Base-by-base conservation (phyloP, 2,329 filamentous ascomycete species). In the Epichloe bromicola region DNA sequence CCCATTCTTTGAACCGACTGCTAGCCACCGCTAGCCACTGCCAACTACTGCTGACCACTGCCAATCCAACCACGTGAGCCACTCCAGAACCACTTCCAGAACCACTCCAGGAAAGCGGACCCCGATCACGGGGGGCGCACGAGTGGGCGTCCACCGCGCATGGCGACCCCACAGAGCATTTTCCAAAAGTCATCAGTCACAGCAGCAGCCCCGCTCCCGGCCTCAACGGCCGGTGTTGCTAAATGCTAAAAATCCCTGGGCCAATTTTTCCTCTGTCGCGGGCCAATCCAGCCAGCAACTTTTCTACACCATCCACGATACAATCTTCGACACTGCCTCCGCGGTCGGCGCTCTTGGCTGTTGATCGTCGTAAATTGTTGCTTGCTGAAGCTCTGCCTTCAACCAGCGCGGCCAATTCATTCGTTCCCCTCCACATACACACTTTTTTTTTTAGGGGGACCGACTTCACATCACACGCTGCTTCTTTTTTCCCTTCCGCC, bases 211-310 rank as follows among this genome's bases (percentile, higher is more conserved):
- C 49, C 38, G 37, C 43, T 46, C 42, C 42, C 49, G 43, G 43
- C 43, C 42, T 23, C 49, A 46, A 41, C 36, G 42, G 49, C 49
- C 43, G 49, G 37, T 42, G 49, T 38, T 14, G 5, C 15, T 38
- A 8, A 38, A 19, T 38, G 45, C 19, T 20, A 40, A 39, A 45
- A 39, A 26, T 43, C 11, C 11, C 26, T 48, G 41, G 43, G 30
- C 38, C 51, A 38, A n/a, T 50, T 53, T 53, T 42, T 50, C 39
- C 43, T 50, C 51, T 48, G 50, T 43, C 48, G 30, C 34, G 15
- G 15, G 23, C 47, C 43, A 46, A 47, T 38, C 44, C 34, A 42
- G 7, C 36, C 42, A 39, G 42, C 34, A 41, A 10, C 26, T 45
- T 50, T 51, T 40, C 37, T 48, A 17, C 43, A 34, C 41, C 49